A percentile compares a stretch with the other conserved stretches of the same genome.
phyloP scores from a whole-genome alignment of 2,329 filamentous ascomycete species.

The Fusarium ambrosium region DNA sequence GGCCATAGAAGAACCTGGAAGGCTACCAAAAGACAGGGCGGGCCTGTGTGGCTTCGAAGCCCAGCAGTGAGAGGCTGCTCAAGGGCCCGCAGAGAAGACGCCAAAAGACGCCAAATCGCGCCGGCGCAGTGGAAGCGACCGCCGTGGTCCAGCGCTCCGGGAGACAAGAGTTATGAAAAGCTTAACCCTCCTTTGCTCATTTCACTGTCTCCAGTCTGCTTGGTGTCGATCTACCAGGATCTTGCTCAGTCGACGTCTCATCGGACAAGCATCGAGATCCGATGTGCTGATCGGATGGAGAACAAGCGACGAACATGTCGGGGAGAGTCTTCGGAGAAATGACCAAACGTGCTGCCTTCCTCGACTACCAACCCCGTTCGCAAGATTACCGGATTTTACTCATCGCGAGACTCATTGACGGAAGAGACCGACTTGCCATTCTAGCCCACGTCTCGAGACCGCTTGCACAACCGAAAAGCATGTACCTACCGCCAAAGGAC shows the following conservation, averaged over 20 bases:
- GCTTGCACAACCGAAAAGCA: constrained; percentile 5
- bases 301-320: constrained; percentile 18
- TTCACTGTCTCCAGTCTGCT: constrained; percentile 34
- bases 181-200: constrained; percentile 40
- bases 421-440: constrained; percentile 8
- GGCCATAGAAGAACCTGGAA: constrained; percentile 46
- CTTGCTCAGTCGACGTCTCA: constrained; percentile 16
- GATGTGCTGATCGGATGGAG: constrained; percentile 16
- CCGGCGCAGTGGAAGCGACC: constrained; percentile 35
- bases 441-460: constrained; percentile 12
- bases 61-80: constrained; percentile 26
- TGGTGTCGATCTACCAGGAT: constrained; percentile 34
- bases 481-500: constrained; percentile 23
- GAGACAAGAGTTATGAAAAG: constrained; percentile 36
- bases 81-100: constrained; percentile 5
- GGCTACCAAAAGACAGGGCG: constrained; percentile 29
- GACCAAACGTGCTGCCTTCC: constrained; percentile 1
- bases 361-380: neutral
- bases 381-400: constrained; percentile 7
- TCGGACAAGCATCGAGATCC: constrained; percentile 36
- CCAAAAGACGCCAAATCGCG: constrained; percentile 28
- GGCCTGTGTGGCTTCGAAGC: constrained; percentile 31
- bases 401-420: constrained; percentile 6
- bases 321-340: constrained; percentile 22
- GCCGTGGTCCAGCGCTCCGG: constrained; percentile 36